phyloP scores from a whole-genome alignment of 306 rosid species.

The Prunus davidiana region DNA sequence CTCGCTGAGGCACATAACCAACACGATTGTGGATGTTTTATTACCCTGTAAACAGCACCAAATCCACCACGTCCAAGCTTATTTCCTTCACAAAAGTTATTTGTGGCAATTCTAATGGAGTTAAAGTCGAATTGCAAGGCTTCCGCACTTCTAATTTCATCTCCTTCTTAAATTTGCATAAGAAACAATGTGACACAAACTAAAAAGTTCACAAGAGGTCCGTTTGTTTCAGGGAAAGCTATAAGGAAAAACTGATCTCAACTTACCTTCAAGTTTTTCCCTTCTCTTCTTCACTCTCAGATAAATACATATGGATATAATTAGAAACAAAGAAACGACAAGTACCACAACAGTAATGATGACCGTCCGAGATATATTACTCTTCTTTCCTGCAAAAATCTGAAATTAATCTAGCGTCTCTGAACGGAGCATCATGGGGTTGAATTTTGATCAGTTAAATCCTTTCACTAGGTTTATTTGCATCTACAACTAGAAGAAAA shows the following conservation, averaged over 20 bases:
- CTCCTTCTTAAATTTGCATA: not conserved
- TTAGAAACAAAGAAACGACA: not conserved
- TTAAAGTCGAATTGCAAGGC: constrained; percentile 13
- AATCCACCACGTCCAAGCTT: constrained; percentile 19
- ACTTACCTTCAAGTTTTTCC: constrained; percentile 7
- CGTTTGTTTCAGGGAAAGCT: not conserved
- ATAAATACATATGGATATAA: not conserved
- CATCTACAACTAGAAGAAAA: not conserved
- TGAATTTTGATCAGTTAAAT: not conserved
- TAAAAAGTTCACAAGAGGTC: too few species aligned
- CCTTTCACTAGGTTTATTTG: not conserved
- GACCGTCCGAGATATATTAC: too few species aligned
- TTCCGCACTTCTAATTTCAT: constrained; percentile 13
- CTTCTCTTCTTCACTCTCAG: constrained; percentile 3
- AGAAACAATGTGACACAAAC: not conserved
- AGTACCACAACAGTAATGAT: constrained; percentile 1
- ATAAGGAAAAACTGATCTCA: not conserved
- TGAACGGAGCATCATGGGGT: too few species aligned
- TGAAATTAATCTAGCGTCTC: too few species aligned
- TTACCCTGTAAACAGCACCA: constrained; percentile 13
- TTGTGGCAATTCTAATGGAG: constrained; percentile 9
- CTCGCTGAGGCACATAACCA: not conserved
- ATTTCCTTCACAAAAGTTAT: constrained; percentile 14
- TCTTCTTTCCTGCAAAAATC: too few species aligned
- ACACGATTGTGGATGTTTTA: not conserved